These are phyloP conservation scores for Trametes sp. DNA, from an alignment of 1,284 basidiomycete genomes.

Conservation along the genomic window DNA sequence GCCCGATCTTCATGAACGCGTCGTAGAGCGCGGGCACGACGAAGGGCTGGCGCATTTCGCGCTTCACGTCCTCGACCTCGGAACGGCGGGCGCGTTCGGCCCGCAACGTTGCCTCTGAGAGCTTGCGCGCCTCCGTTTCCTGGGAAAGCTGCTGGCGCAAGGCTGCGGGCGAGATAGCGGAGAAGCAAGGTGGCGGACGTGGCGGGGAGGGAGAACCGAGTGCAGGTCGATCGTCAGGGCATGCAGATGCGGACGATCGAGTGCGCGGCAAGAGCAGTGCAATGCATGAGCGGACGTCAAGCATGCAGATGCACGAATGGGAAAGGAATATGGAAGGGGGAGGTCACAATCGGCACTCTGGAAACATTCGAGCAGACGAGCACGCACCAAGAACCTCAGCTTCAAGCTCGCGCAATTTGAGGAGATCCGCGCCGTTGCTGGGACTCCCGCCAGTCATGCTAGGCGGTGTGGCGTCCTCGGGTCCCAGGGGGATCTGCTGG, in stretches of 20 bases:
- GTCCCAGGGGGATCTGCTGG: slow-evolving; percentile 25
- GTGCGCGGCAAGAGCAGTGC: background rate
- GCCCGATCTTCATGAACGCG: slow-evolving; percentile 48
- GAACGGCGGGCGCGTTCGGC: slow-evolving; percentile 44
- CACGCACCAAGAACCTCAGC: slow-evolving; percentile 30
- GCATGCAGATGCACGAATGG: background rate
- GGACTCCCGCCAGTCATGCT: slow-evolving; percentile 16
- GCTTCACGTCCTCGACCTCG: slow-evolving; percentile 49
- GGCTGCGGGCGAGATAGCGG: slow-evolving; percentile 12
- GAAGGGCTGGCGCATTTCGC: slow-evolving; percentile 53
- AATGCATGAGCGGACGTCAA: background rate
- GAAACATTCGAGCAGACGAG: background rate
- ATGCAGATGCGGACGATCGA: background rate
- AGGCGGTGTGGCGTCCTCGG: slow-evolving; percentile 17
- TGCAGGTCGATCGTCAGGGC: background rate
- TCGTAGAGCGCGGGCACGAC: slow-evolving; percentile 56
- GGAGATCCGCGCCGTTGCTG: slow-evolving; percentile 9
- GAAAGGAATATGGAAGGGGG: background rate
- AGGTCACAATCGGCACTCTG: slow-evolving; percentile 10
- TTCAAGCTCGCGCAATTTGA: slow-evolving; percentile 24
- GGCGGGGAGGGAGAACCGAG: background rate
- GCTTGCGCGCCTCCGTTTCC: slow-evolving; percentile 29
- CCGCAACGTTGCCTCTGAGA: slow-evolving; percentile 39
- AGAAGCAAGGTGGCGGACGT: background rate
- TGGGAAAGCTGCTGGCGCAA: slow-evolving; percentile 27